Evolutionary conservation across 129 eudicot genomes (phyloP), one percentile per base, ranked within the genome.

Genomic region (Kitagawia praeruptora): DNA sequence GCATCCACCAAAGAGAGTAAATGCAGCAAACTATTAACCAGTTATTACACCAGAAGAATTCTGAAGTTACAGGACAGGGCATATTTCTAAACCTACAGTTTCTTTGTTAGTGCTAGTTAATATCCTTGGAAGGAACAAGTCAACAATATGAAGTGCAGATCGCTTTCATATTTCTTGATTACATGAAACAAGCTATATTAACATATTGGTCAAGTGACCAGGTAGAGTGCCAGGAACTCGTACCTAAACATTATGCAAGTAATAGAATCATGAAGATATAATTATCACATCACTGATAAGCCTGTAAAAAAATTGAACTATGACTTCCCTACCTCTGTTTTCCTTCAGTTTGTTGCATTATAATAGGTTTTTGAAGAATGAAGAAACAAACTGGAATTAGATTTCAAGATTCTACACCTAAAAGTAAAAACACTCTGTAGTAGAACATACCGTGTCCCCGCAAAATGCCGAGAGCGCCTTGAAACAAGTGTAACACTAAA

Each of bases 401-500:
- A 47, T 48, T 4, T 54, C 77, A 47, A 39, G 49, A 28, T 74
- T 46, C 69, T 15, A 66, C 18, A 31, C 12, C 40, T 28, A 44
- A 27, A 49, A 67, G 79, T 75, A 54, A 34, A 54, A 78, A 75
- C 25, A 82, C 64, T 75, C 64, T 45, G 28, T 23, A 48, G 37
- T 3, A 77, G 44, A 61, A 49, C 85, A 66, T 90, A 95, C 97
- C 99, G 93, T 79, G 99, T 95, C 66, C 99, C 99, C 44, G 99
- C 99, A 87, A 92, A 95, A 87, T 95, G 99, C 39, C 96, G 94
- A 67, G 99, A 95, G 37, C 99, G 85, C 77, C 95, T 89, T 69
- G 99, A 89, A 74, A 95, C 56, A 74, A 95, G 84, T 77, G 97
- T 73, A 81, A 92, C 90, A 79, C 93, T 92, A 80, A 95, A 92